Percentiles rank a stretch among this genome's conserved stretches.
Conservation (phyloP, 495 filamentous ascomycete genomes). For the Aspergillus wentii region DNA sequence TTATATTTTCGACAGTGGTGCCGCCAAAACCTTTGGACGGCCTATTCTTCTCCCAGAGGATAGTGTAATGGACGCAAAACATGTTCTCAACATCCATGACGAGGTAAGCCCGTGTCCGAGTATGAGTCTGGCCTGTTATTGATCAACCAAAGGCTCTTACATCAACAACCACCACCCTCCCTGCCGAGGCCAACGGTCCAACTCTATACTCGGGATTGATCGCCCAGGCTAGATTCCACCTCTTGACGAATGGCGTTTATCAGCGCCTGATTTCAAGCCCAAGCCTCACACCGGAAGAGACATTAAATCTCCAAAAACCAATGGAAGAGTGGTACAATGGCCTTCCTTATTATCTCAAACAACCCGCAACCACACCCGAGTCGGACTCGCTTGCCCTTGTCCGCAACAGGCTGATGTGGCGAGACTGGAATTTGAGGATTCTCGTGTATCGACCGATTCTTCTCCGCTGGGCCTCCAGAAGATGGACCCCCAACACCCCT, state of each 20-base stretch:
- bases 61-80: constrained; percentile 42
- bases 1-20: constrained; percentile 45
- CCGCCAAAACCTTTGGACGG: constrained; percentile 43
- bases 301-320: constrained; percentile 37
- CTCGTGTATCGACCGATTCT: constrained; percentile 50
- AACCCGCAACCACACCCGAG: constrained; percentile 23
- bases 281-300: constrained; percentile 41
- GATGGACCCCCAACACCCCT: constrained; percentile 33
- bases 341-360: constrained; percentile 42
- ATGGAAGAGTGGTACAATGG: constrained; percentile 45
- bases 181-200: constrained; percentile 35
- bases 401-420: constrained; percentile 41
- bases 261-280: constrained; percentile 48
- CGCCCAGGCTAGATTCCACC: constrained; percentile 44
- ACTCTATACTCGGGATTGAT: constrained; percentile 48
- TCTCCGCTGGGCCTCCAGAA: constrained; percentile 41
- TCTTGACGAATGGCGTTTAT: constrained; percentile 46
- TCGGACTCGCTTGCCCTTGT: constrained; percentile 34
- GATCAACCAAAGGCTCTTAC: constrained; percentile 29
- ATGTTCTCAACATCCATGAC: constrained; percentile 47
- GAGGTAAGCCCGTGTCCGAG: constrained; percentile 17
- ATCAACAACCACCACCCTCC: constrained; percentile 34
- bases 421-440: constrained; percentile 48
- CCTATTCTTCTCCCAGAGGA: constrained; percentile 44
- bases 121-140: background rate